These are phyloP conservation scores for Kodamaea hsintzibuensis DNA, from an alignment of 805 yeast genomes.

Conservation along the genomic window DNA sequence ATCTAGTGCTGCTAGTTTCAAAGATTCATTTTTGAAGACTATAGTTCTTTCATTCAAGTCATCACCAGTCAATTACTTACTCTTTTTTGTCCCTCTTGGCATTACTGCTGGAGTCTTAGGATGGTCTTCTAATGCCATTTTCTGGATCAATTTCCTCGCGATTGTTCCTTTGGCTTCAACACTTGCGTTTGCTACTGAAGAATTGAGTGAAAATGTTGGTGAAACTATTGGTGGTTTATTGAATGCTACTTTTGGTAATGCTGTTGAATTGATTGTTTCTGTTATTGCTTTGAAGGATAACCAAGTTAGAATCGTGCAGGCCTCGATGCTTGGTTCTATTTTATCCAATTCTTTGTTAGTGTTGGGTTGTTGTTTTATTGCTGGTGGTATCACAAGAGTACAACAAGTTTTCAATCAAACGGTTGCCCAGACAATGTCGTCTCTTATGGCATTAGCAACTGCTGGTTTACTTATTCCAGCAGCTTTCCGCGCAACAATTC, in stretches of 20 bases:
- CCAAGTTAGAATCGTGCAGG: constrained; percentile 93
- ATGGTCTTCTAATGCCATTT: constrained; percentile 56
- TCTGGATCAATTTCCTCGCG: constrained; percentile 79
- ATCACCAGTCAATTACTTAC: constrained; percentile 73
- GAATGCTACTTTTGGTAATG: constrained; percentile 97
- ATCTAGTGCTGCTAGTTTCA: background rate
- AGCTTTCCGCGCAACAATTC: constrained; percentile 86
- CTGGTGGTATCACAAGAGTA: constrained; percentile 84
- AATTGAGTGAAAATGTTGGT: constrained; percentile 82
- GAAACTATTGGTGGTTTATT: constrained; percentile 90
- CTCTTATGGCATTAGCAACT: constrained; percentile 87
- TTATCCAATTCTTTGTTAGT: constrained; percentile 86
- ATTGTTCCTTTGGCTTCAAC: constrained; percentile 91
- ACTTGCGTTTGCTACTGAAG: constrained; percentile 91
- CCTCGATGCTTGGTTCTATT: constrained; percentile 94
- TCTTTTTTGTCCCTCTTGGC: constrained; percentile 89
- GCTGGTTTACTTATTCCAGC: constrained; percentile 92
- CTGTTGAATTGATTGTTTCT: constrained; percentile 94
- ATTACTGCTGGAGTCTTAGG: constrained; percentile 63
- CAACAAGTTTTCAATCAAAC: constrained; percentile 93
- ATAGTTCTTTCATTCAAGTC: constrained; percentile 40
- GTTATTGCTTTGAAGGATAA: constrained; percentile 82
- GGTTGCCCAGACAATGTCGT: constrained; percentile 97
- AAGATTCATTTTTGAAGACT: constrained; percentile 16
- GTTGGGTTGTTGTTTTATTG: constrained; percentile 91